These are phyloP conservation scores for Macroventuria anomochaeta DNA, from an alignment of 2,329 filamentous ascomycete genomes.

Conservation along the genomic window DNA sequence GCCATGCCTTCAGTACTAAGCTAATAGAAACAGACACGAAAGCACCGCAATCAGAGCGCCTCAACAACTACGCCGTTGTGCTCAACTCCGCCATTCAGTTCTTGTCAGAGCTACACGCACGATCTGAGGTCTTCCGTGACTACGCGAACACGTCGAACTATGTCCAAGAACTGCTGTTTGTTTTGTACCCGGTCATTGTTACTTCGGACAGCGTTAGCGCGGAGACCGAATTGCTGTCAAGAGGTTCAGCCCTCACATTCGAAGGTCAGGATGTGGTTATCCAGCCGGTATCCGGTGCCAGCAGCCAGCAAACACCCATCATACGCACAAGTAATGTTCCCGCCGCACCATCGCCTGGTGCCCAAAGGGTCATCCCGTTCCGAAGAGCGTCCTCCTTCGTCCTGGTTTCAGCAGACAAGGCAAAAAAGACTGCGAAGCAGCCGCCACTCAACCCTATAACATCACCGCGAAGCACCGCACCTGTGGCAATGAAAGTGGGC, in stretches of 20 bases:
- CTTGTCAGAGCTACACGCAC: constrained; percentile 76
- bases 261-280: constrained; percentile 86
- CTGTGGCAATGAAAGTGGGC: constrained; percentile 59
- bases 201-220: constrained; percentile 83
- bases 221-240: constrained; percentile 84
- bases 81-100: constrained; percentile 81
- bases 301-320: constrained; percentile 66
- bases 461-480: constrained; percentile 61
- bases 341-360: constrained; percentile 38
- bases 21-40: constrained; percentile 40
- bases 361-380: constrained; percentile 65
- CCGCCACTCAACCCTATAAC: constrained; percentile 69
- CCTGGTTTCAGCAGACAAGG: constrained; percentile 75
- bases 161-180: constrained; percentile 76
- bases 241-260: constrained; percentile 80
- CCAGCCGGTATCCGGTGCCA: constrained; percentile 71
- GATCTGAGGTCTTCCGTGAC: constrained; percentile 79
- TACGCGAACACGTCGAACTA: constrained; percentile 83
- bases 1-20: neutral
- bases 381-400: constrained; percentile 90
- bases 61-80: constrained; percentile 67
- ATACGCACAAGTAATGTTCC: constrained; percentile 73
- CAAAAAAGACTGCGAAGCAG: constrained; percentile 61
- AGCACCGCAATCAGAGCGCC: constrained; percentile 44
- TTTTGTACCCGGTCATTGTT: constrained; percentile 86